These are phyloP conservation scores for Leccinum subspadiceum DNA, from an alignment of 1,284 basidiomycete species.

Conservation along the genomic window DNA sequence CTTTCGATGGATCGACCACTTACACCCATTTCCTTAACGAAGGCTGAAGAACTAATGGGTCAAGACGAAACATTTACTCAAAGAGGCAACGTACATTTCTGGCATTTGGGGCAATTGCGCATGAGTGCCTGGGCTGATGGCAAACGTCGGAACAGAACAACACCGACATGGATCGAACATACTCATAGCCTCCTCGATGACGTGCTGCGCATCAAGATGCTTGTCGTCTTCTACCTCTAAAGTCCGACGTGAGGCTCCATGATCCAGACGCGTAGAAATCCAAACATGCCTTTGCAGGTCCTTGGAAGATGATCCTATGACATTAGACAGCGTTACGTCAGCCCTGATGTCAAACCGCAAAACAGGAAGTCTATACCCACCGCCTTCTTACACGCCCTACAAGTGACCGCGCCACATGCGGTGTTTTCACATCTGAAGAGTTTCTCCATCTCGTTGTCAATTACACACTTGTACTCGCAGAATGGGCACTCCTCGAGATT, in stretches of 20 bases:
- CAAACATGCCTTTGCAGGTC: conserved; percentile 67
- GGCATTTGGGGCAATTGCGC: conserved; percentile 80
- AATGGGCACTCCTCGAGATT: conserved; percentile 84
- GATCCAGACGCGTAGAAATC: neutral
- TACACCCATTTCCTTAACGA: conserved; percentile 73
- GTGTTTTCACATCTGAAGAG: conserved; percentile 76
- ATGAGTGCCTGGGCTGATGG: conserved; percentile 70
- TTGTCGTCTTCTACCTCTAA: conserved; percentile 71
- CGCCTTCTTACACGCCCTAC: conserved; percentile 71
- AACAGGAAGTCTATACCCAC: conserved; percentile 39
- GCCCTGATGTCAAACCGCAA: neutral
- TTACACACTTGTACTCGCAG: conserved; percentile 80
- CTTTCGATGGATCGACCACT: conserved; percentile 23
- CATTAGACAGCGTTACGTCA: neutral
- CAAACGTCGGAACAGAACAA: neutral
- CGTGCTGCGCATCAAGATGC: conserved; percentile 69
- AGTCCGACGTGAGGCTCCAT: neutral
- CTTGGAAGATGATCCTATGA: conserved; percentile 80
- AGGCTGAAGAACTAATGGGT: conserved; percentile 46
- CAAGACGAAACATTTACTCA: neutral
- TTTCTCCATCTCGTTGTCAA: conserved; percentile 76
- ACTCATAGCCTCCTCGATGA: conserved; percentile 90
- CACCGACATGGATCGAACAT: conserved; percentile 19
- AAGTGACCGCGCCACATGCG: conserved; percentile 72
- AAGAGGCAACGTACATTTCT: conserved; percentile 50